phyloP scores from a whole-genome alignment of 2,329 filamentous ascomycete genomes.

The Pseudopyricularia cyperi region DNA sequence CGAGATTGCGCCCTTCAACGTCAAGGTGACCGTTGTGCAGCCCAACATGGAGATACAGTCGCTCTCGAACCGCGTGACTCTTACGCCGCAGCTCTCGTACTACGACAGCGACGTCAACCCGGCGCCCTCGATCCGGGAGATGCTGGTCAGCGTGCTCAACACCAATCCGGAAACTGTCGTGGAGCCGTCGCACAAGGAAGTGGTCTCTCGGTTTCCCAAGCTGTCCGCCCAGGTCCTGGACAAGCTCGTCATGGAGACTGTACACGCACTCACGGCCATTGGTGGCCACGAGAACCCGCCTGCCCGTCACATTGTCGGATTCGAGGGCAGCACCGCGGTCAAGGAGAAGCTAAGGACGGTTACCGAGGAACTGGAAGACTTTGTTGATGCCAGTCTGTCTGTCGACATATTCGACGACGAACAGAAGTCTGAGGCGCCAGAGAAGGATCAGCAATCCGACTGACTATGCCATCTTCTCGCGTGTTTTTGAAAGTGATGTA shows the following conservation, averaged over 20 bases:
- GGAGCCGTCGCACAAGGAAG: conserved; percentile 14
- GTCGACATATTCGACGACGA: conserved; percentile 62
- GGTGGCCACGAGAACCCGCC: conserved; percentile 94
- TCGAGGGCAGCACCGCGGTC: conserved; percentile 75
- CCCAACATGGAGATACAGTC: conserved; percentile 86
- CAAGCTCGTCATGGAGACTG: conserved; percentile 71
- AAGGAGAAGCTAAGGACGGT: conserved; percentile 96
- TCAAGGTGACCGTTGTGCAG: conserved; percentile 92
- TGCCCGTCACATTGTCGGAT: conserved; percentile 82
- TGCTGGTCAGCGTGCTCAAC: conserved; percentile 69
- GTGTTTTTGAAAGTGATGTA: too few species aligned
- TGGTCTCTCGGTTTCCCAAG: conserved; percentile 55
- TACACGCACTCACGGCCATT: conserved; percentile 82
- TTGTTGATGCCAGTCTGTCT: conserved; percentile 76
- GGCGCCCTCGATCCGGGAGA: conserved; percentile 71
- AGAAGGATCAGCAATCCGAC: conserved; percentile 12
- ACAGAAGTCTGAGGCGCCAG: conserved; percentile 36
- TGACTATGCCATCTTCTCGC: too few species aligned
- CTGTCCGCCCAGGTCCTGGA: conserved; percentile 57
- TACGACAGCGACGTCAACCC: conserved; percentile 51
- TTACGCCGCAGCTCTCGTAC: conserved; percentile 61
- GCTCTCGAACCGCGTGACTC: conserved; percentile 75
- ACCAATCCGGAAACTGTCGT: conserved; percentile 53
- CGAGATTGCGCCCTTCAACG: conserved; percentile 92
- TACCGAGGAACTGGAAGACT: conserved; percentile 91